These are phyloP conservation scores for Nigrospora oryzae DNA, from an alignment of 2,329 filamentous ascomycete genomes.

Conservation along the genomic window DNA sequence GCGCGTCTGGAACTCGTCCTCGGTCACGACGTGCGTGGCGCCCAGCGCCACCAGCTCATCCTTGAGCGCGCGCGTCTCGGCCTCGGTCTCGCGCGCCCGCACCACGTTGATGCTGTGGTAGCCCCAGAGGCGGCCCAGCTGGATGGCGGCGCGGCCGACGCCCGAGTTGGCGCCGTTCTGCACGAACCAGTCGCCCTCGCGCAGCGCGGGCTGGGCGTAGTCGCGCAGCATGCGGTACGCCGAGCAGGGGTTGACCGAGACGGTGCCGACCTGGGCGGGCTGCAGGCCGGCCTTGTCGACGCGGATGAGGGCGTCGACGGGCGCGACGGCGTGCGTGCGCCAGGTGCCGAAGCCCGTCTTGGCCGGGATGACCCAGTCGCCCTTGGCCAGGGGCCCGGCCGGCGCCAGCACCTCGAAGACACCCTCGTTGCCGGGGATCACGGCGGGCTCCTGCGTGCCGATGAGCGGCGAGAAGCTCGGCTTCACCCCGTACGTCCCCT, in stretches of 20 bases:
- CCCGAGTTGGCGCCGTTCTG: conserved; percentile 96
- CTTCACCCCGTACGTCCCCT: conserved; percentile 88
- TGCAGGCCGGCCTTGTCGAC: conserved; percentile 60
- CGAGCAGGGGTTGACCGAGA: conserved; percentile 87
- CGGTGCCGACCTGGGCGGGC: conserved; percentile 74
- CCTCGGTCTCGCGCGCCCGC: conserved; percentile 57
- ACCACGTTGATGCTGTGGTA: conserved; percentile 86
- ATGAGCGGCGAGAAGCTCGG: conserved; percentile 69
- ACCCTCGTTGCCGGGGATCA: conserved; percentile 83
- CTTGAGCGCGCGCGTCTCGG: conserved; percentile 53
- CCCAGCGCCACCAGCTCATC: conserved; percentile 45
- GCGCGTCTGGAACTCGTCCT: conserved; percentile 43
- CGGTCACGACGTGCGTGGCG: conserved; percentile 48
- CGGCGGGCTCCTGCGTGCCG: conserved; percentile 67
- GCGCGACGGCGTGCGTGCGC: conserved; percentile 77
- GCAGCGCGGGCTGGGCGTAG: conserved; percentile 47
- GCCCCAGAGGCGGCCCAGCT: conserved; percentile 79
- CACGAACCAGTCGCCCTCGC: conserved; percentile 84
- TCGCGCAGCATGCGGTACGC: conserved; percentile 89
- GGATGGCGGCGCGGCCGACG: conserved; percentile 85
- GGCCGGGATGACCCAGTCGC: conserved; percentile 92
- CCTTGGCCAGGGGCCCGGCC: conserved; percentile 41
- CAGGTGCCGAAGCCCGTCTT: conserved; percentile 82
- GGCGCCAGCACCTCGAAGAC: conserved; percentile 79
- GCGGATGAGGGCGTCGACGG: conserved; percentile 29